phyloP scores from a whole-genome alignment of 2,329 filamentous ascomycete species.

The Stylonectria norvegica region DNA sequence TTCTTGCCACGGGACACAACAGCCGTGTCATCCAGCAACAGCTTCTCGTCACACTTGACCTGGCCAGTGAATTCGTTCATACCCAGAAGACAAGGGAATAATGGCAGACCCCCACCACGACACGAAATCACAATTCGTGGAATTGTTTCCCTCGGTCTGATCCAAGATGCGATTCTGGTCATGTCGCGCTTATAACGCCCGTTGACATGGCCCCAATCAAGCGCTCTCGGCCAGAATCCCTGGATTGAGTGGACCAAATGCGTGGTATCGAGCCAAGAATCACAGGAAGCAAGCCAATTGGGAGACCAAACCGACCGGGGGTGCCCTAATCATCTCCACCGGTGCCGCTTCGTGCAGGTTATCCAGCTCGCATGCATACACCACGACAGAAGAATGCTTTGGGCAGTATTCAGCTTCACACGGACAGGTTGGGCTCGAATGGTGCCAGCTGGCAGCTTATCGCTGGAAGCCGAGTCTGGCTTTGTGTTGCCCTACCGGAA shows the following conservation, averaged over 20 bases:
- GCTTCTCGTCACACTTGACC: too few species aligned
- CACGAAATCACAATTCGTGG: too few species aligned
- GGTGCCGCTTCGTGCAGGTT: constrained; percentile 18
- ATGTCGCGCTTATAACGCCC: constrained; percentile 7
- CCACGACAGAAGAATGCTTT: constrained; percentile 16
- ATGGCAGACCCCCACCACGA: too few species aligned
- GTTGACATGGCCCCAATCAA: constrained; percentile 22
- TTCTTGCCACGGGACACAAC: too few species aligned
- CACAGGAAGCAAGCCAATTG: constrained; percentile 22
- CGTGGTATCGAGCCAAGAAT: constrained; percentile 15
- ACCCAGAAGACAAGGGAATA: too few species aligned
- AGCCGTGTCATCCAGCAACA: too few species aligned
- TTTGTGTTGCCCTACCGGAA: constrained; percentile 17
- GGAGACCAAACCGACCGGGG: constrained; percentile 18
- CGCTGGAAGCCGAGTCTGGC: constrained; percentile 38
- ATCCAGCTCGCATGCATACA: constrained; percentile 21
- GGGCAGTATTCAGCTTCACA: constrained; percentile 21
- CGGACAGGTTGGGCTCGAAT: constrained; percentile 24
- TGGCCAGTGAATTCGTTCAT: too few species aligned
- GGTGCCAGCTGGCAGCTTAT: constrained; percentile 46
- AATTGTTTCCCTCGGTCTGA: too few species aligned
- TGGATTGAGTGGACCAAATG: constrained; percentile 13
- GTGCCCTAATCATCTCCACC: constrained; percentile 22
- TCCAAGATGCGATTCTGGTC: too few species aligned
- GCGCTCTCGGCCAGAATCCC: constrained; percentile 4